Evolutionary conservation across 2,329 filamentous ascomycete genomes (phyloP).

Genomic region (Cercospora sesami): DNA sequence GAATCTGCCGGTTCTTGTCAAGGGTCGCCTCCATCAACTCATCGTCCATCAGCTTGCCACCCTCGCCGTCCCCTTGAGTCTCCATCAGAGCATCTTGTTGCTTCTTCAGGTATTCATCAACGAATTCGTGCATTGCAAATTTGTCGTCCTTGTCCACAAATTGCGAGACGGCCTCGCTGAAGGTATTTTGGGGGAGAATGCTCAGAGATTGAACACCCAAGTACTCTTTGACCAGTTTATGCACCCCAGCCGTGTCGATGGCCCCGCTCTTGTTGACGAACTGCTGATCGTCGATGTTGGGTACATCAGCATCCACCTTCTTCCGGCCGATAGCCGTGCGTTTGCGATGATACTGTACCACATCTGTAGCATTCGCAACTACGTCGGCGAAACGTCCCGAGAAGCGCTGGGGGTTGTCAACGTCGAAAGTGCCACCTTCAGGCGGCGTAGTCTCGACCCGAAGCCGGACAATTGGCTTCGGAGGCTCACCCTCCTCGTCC

Average conservation of each 20-base stretch:
- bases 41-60: slow-evolving; percentile 55
- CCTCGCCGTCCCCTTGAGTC: slow-evolving; percentile 65
- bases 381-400: slow-evolving; percentile 88
- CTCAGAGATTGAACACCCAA: slow-evolving; percentile 84
- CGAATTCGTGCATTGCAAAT: slow-evolving; percentile 68
- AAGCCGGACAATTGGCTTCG: slow-evolving; percentile 80
- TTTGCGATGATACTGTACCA: slow-evolving; percentile 89
- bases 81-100: slow-evolving; percentile 54
- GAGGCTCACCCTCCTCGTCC: slow-evolving; percentile 60
- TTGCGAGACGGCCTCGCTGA: slow-evolving; percentile 87
- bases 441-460: slow-evolving; percentile 87
- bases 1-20: slow-evolving; percentile 51
- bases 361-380: slow-evolving; percentile 91
- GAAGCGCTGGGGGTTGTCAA: slow-evolving; percentile 93
- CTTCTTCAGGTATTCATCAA: slow-evolving; percentile 45
- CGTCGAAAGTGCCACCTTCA: slow-evolving; percentile 81
- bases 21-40: slow-evolving; percentile 63
- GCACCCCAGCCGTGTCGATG: slow-evolving; percentile 79
- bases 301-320: slow-evolving; percentile 57
- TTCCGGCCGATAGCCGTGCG: slow-evolving; percentile 60
- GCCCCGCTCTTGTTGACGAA: slow-evolving; percentile 45
- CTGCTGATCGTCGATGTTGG: slow-evolving; percentile 64
- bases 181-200: slow-evolving; percentile 87
- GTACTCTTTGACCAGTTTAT: slow-evolving; percentile 84
- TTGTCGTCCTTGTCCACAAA: slow-evolving; percentile 97